These are phyloP conservation scores for Calocybe gambosa DNA, from an alignment of 1,284 basidiomycete species.

Conservation along the genomic window DNA sequence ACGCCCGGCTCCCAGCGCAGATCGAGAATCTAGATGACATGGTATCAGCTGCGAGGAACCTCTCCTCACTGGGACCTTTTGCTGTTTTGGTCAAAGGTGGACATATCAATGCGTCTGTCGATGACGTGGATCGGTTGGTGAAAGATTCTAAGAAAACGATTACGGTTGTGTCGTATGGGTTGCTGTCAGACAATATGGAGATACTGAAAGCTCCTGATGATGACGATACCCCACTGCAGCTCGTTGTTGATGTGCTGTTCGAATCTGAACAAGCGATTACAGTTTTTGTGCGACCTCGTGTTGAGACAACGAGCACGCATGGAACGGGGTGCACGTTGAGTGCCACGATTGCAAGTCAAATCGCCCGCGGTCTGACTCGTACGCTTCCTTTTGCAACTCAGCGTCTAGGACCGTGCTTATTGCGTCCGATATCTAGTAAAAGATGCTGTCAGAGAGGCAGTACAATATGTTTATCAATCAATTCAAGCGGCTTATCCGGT, in stretches of 20 bases:
- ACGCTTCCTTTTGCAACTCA: constrained; percentile 19
- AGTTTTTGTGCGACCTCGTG: constrained; percentile 59
- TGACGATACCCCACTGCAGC: constrained; percentile 16
- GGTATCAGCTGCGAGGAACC: constrained; percentile 49
- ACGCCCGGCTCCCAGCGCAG: constrained; percentile 20
- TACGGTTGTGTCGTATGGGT: constrained; percentile 35
- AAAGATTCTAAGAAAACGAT: constrained; percentile 25
- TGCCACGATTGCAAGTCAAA: constrained; percentile 70
- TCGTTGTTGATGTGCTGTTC: constrained; percentile 76
- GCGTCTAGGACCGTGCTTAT: too few relatives aligned
- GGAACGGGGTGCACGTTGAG: constrained; percentile 94
- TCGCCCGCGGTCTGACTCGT: constrained; percentile 52
- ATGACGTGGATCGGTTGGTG: constrained; percentile 37
- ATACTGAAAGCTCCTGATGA: constrained; percentile 39
- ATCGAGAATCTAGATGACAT: constrained; percentile 59
- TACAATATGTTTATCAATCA: constrained; percentile 69
- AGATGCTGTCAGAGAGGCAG: constrained; percentile 56
- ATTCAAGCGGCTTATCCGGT: constrained; percentile 70
- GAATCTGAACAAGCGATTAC: constrained; percentile 31
- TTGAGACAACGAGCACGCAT: constrained; percentile 77
- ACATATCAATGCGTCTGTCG: constrained; percentile 49
- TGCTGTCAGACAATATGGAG: constrained; percentile 54
- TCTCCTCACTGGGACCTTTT: constrained; percentile 43
- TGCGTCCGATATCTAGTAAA: too few relatives aligned
- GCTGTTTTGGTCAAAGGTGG: constrained; percentile 88